Conservation (phyloP, 2,329 filamentous ascomycete species). For the Achaetomium macrosporum region DNA sequence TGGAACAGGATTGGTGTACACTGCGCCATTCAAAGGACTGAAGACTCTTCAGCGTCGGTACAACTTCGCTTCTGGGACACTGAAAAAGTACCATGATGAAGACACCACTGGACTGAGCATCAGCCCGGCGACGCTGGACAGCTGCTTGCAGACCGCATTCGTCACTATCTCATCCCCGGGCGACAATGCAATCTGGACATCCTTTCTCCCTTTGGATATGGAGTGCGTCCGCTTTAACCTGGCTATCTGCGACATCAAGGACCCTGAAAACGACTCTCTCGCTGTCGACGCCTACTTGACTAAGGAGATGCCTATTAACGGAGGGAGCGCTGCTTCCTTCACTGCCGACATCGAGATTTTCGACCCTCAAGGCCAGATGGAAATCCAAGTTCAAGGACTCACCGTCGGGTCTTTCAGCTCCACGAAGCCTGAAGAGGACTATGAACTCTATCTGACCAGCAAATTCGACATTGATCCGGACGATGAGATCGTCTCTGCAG, state of each 20-base stretch:
- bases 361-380: constrained; percentile 28
- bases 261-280: constrained; percentile 16
- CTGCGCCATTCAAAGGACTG: constrained; percentile 35
- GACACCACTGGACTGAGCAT: constrained; percentile 34
- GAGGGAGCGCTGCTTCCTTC: constrained; percentile 26
- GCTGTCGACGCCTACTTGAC: constrained; percentile 32
- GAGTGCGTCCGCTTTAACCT: constrained; percentile 34
- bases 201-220: constrained; percentile 36
- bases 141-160: constrained; percentile 39
- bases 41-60: constrained; percentile 31
- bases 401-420: constrained; percentile 30
- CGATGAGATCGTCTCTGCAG: constrained; percentile 30
- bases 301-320: constrained; percentile 22
- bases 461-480: constrained; percentile 37
- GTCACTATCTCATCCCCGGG: constrained; percentile 36
- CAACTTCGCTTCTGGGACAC: constrained; percentile 30
- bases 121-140: constrained; percentile 38
- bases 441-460: constrained; percentile 34
- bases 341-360: constrained; percentile 34
- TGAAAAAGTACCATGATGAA: constrained; percentile 29
- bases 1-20: constrained; percentile 33
- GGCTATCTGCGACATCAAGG: constrained; percentile 22
- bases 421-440: constrained; percentile 28
- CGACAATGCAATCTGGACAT: constrained; percentile 38
- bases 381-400: constrained; percentile 31